Percentiles rank a stretch among this genome's conserved stretches.
Conservation (phyloP, 192 early-diverging fungal genomes). For the Coemansia sp. region DNA sequence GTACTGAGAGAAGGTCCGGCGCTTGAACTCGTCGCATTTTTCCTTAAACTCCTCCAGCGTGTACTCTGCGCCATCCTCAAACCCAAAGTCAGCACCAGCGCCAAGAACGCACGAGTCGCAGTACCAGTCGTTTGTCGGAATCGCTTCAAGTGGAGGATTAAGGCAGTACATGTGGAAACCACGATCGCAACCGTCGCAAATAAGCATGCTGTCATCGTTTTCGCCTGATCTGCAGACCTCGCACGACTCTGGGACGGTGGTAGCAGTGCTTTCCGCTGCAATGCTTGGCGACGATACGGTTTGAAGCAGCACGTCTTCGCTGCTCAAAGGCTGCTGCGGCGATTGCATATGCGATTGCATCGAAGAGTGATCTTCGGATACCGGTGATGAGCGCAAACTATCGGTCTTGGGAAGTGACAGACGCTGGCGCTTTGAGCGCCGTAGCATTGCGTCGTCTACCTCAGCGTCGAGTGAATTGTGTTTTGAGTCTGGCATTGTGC, state of each 20-base stretch:
- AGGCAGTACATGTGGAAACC: conserved; percentile 84
- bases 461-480: not conserved
- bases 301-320: not conserved
- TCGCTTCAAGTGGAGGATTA: conserved; percentile 59
- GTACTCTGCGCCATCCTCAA: conserved; percentile 84
- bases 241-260: conserved; percentile 46
- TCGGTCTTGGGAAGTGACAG: conserved; percentile 8
- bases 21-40: conserved; percentile 80
- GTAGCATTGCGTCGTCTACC: conserved; percentile 10
- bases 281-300: conserved; percentile 22
- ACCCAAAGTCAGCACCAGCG: conserved; percentile 87
- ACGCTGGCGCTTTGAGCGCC: conserved; percentile 46
- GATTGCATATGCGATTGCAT: not conserved
- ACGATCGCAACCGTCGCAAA: conserved; percentile 86
- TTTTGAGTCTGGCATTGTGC: not conserved
- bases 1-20: conserved; percentile 63
- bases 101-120: conserved; percentile 78
- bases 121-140: conserved; percentile 79
- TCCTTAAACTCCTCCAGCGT: conserved; percentile 75
- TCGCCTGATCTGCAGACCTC: conserved; percentile 51
- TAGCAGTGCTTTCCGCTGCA: conserved; percentile 20
- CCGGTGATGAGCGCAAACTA: conserved; percentile 1
- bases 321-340: not conserved
- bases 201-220: conserved; percentile 65
- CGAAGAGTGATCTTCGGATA: conserved; percentile 9